Conservation (phyloP, 2,329 filamentous ascomycete species). For the Ceratocystis diversiconidia region DNA sequence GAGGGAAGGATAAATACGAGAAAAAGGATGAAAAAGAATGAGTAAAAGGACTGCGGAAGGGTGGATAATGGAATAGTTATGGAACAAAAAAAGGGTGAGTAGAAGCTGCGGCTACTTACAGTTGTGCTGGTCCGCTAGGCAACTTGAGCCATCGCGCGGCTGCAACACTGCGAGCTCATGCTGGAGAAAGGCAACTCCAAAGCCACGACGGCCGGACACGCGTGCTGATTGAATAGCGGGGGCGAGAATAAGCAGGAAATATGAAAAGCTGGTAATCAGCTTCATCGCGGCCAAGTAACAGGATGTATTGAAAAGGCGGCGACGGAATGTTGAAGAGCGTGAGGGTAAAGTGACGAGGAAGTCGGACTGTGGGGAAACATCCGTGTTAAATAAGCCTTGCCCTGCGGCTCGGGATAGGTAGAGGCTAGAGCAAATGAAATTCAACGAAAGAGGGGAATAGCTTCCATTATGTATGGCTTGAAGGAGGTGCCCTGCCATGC, state of each 20-base stretch:
- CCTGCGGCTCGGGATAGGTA: neutral
- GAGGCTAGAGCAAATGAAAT: neutral
- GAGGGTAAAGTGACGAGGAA: neutral
- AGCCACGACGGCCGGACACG: slow-evolving; percentile 3
- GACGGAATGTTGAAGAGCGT: neutral
- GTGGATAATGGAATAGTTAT: neutral
- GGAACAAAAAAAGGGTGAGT: neutral
- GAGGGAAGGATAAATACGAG: neutral
- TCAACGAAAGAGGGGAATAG: neutral
- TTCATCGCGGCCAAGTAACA: neutral
- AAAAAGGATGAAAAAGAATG: neutral
- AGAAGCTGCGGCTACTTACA: neutral
- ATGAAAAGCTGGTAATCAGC: neutral
- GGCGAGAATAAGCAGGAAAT: neutral
- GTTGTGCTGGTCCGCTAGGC: slow-evolving; percentile 3
- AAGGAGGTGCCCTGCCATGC: neutral
- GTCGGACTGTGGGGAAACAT: too few species aligned
- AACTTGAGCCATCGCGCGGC: neutral
- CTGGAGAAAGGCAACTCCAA: neutral
- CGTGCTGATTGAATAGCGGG: neutral
- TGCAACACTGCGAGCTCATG: slow-evolving; percentile 2
- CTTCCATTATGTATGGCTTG: too few species aligned
- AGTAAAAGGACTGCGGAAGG: neutral
- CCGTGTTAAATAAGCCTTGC: too few species aligned
- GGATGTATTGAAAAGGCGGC: neutral